These are phyloP conservation scores for Clonostachys chloroleuca DNA, from an alignment of 2,329 filamentous ascomycete genomes.

Conservation along the genomic window DNA sequence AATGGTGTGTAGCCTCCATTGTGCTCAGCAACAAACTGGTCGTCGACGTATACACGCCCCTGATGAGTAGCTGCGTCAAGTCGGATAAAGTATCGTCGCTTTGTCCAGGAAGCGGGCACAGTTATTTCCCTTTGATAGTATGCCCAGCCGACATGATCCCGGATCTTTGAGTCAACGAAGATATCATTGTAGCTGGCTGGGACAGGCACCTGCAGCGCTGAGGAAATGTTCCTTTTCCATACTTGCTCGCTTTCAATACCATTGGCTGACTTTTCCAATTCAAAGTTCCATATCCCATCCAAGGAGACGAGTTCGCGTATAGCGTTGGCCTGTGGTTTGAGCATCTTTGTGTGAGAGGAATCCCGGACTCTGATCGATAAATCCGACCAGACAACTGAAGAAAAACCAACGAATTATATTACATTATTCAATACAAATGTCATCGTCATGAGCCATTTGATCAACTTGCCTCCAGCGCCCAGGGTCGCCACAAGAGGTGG, in stretches of 20 bases:
- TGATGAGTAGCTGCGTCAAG: conserved; percentile 54
- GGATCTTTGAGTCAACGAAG: conserved; percentile 11
- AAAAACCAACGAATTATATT: too few relatives aligned
- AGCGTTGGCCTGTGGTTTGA: too few relatives aligned
- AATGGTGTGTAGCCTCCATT: conserved; percentile 46
- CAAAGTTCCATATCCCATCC: conserved; percentile 16
- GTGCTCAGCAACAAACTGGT: conserved; percentile 40
- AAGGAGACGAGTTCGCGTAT: conserved; percentile 2
- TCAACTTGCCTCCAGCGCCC: too few relatives aligned
- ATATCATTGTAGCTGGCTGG: conserved; percentile 17
- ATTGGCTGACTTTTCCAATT: neutral
- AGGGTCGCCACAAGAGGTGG: too few relatives aligned
- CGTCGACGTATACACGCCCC: conserved; percentile 43
- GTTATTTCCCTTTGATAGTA: conserved; percentile 18
- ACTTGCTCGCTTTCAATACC: neutral
- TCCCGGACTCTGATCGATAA: too few relatives aligned
- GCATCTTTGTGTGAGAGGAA: too few relatives aligned
- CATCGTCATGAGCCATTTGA: too few relatives aligned
- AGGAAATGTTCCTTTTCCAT: conserved; percentile 8
- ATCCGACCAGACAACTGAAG: too few relatives aligned
- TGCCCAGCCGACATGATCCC: conserved; percentile 20
- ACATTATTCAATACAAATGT: too few relatives aligned
- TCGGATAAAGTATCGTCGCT: conserved; percentile 30
- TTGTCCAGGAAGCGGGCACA: conserved; percentile 6
- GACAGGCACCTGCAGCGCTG: conserved; percentile 10